Base-by-base conservation (phyloP, 257 asterid genomes). In the Schizonepeta tenuifolia region DNA sequence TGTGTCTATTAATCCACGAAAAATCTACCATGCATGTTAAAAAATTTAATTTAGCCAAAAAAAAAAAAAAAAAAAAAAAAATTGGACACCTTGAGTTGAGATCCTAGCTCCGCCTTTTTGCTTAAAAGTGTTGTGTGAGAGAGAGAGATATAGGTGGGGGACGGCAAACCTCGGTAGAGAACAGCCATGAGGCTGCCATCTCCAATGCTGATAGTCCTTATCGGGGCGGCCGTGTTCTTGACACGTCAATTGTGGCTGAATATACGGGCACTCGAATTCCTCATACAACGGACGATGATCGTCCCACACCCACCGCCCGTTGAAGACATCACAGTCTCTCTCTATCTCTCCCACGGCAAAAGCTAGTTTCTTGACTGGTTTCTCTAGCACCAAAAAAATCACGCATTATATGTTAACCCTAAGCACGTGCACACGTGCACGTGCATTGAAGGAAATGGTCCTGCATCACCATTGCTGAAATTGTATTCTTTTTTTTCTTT, bases 181-280 rank as follows among this genome's bases (percentile, higher is more conserved):
- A 59, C 99, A 95, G 7, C 82, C 85, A 72, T 81, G 84, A 61
- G 99, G 99, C 79, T 95, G 92, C 99, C 99, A 95, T 78, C 96
- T 80, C 99, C 98, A 88, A 1, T 82, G 80, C 46, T 82, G 97
- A 40, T 95, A 90, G 21, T 83, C 96, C 61, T 73, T 92, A 5
- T 95, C 99, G 18, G 94, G 96, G 11, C 97, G 94, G 72, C 99
- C 96, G 44, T 83, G 95, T 36, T 84, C 90, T 66, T 80, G 97
- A 59, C 99, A 95, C 22, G 99, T 90, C 69, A 89, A 81, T 86
- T 95, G 99, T 10, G 98, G 99, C 75, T 86, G 98, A 14, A 95
- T 90, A 78, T 92, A 95, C 9, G 97, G 98, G 18, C 99, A 95
- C 55, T 95, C 98, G 31, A 66, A 70, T 50, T 95, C 99, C 74